Conservation (phyloP, 2,329 filamentous ascomycete genomes). For the Sporothrix protearum region DNA sequence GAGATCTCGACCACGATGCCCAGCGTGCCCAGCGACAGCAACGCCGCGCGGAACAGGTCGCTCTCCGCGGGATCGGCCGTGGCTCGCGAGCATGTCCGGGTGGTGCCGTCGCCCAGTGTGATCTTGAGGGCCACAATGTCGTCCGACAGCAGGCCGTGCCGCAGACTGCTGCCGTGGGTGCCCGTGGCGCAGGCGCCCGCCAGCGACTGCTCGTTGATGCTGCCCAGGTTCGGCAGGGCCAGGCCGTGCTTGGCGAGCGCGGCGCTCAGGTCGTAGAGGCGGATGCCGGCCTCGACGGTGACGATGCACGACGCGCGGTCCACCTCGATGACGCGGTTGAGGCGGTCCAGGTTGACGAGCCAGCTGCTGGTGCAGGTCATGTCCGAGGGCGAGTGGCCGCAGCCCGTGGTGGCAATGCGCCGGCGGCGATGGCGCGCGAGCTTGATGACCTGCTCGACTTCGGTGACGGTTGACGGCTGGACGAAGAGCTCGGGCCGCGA, state of each 20-base stretch:
- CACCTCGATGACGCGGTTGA: constrained; percentile 67
- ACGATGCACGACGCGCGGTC: constrained; percentile 62
- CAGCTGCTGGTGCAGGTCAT: constrained; percentile 90
- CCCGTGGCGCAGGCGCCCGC: constrained; percentile 89
- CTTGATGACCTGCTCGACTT: constrained; percentile 78
- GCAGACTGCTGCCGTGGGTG: constrained; percentile 84
- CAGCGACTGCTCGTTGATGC: constrained; percentile 91
- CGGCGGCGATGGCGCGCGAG: constrained; percentile 78
- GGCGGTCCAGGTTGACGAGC: constrained; percentile 89
- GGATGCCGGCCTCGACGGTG: constrained; percentile 82
- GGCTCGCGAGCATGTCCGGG: constrained; percentile 58
- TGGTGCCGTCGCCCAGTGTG: constrained; percentile 75
- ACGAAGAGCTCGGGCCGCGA: constrained; percentile 88
- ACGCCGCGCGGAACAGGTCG: constrained; percentile 81
- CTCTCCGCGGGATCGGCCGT: constrained; percentile 60
- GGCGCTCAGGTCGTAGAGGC: constrained; percentile 69
- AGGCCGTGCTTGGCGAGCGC: constrained; percentile 71
- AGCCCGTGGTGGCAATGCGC: constrained; percentile 81
- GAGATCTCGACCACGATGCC: constrained; percentile 90
- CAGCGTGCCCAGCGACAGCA: constrained; percentile 82
- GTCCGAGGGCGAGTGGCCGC: constrained; percentile 86
- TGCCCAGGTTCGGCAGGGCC: constrained; percentile 87
- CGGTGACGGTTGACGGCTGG: constrained; percentile 71
- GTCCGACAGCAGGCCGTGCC: constrained; percentile 80
- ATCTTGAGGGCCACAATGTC: constrained; percentile 71